Base-by-base conservation (phyloP, 495 filamentous ascomycete genomes). In the Penicillium tannophilum region DNA sequence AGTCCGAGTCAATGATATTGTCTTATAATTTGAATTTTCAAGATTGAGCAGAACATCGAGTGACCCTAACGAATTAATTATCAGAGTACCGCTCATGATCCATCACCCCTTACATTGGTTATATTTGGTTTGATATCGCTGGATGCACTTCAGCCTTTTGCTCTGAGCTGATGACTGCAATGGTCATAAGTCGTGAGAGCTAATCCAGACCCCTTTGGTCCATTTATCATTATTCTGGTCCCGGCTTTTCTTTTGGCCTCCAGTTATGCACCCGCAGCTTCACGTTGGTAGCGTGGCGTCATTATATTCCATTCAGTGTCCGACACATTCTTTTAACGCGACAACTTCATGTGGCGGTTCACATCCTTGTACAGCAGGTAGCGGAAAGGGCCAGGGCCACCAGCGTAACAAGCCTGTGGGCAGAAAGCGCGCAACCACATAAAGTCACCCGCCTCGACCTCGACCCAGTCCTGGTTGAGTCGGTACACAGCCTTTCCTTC, bases 351-450 rank as follows among this genome's bases (percentile, higher is more conserved):
- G 52, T 70, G 67, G 24, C 67, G 67, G 54, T 70, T 70, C 33
- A 70, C 65, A 48, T 70, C 67, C 60, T 70, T 70, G 39, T 70
- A 70, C 11, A 70, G 63, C 52, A 70, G 56, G 56, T 70, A 70
- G 12, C 67, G 65, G 65, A 70, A 70, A 28, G 60, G 65, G n/a
- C 67, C 67, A 52, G 67, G 67, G 28, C 67, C 67, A 68, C 67
- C 67, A 2, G 67, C 67, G 30, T 70, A 70, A 46, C 67, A 70
- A 39, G 67, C 67, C 58, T 70, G 67, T 11, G 67, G 67, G 39
- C 67, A 70, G 58, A 70, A 70, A 36, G 67, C 67, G 2, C 67
- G 67, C 62, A 70, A 41, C 67, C 67, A 70, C 67, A 70, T 70
- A 56, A 70, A 70, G 47, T 70, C 67, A 51, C 67, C 67, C 0